Conservation (phyloP, 139 green algal genomes). For the Haematococcus sp. region DNA sequence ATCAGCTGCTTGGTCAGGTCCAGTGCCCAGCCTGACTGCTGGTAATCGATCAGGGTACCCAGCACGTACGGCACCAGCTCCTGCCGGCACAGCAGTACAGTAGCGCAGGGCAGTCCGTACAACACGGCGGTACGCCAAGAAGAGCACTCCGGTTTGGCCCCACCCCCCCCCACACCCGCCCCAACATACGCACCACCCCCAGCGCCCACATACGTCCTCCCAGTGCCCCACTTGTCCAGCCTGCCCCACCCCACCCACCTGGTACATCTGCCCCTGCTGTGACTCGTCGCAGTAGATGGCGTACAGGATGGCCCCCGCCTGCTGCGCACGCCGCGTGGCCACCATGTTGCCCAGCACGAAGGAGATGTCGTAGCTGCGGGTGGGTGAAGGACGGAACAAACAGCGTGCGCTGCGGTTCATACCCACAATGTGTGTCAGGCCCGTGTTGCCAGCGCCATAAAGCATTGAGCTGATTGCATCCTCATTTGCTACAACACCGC, state of each 20-base stretch:
- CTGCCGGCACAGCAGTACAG: background rate
- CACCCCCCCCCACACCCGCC: too few species aligned
- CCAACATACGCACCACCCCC: too few species aligned
- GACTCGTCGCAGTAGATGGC: slow-evolving; percentile 5
- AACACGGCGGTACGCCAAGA: too few species aligned
- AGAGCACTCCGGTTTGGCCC: too few species aligned
- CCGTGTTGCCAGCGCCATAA: too few species aligned
- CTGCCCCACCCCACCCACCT: background rate
- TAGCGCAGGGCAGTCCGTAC: too few species aligned
- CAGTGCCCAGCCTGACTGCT: slow-evolving; percentile 9
- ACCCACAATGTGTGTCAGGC: too few species aligned
- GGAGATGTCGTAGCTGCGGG: slow-evolving; percentile 10
- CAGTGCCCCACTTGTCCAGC: background rate
- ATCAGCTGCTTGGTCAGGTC: slow-evolving; percentile 3
- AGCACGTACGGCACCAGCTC: slow-evolving; percentile 17
- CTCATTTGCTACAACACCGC: too few species aligned
- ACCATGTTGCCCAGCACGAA: slow-evolving; percentile 19
- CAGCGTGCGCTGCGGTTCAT: too few species aligned
- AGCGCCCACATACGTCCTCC: too few species aligned
- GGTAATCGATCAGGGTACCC: slow-evolving; percentile 13
- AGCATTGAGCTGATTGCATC: too few species aligned
- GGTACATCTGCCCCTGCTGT: background rate
- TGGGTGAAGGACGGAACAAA: background rate
- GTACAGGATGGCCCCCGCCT: background rate
- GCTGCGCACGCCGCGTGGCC: background rate